Evolutionary conservation across 495 filamentous ascomycete species (phyloP).

Genomic region (Clavariopsis aquatica): DNA sequence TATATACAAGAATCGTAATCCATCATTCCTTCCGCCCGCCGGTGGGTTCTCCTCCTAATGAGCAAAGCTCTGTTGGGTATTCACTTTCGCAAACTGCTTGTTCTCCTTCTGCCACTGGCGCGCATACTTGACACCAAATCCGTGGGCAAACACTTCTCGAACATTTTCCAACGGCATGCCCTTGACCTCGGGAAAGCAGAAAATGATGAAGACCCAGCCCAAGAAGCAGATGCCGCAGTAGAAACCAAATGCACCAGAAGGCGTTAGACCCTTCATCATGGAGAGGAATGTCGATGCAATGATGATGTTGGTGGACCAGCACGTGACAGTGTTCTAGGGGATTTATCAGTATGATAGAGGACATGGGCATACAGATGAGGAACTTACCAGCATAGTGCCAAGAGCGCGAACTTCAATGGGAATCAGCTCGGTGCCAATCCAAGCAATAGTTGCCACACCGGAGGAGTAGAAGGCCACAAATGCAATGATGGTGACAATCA

Average conservation of each 20-base stretch:
- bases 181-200: conserved; percentile 55
- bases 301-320: conserved; percentile 57
- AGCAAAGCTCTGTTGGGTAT: conserved; percentile 13
- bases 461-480: conserved; percentile 53
- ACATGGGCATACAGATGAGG: not conserved
- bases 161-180: conserved; percentile 56
- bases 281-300: conserved; percentile 56
- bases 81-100: conserved; percentile 31
- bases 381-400: conserved; percentile 53
- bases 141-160: conserved; percentile 52
- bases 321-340: conserved; percentile 47
- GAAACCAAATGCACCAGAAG: conserved; percentile 56
- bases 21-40: not conserved
- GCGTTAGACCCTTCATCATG: conserved; percentile 53
- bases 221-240: conserved; percentile 54
- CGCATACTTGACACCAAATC: conserved; percentile 51
- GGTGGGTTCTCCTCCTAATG: conserved; percentile 2
- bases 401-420: conserved; percentile 56
- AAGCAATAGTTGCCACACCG: conserved; percentile 53
- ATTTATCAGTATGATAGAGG: not conserved
- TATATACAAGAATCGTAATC: not conserved
- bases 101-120: conserved; percentile 45
- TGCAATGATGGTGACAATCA: conserved; percentile 52
- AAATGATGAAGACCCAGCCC: conserved; percentile 51
- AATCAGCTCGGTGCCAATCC: conserved; percentile 56